A percentile compares a stretch with the other conserved stretches of the same genome.
Evolutionary conservation across 2,329 filamentous ascomycete genomes (phyloP).

Genomic region (Aspergillus sp.): DNA sequence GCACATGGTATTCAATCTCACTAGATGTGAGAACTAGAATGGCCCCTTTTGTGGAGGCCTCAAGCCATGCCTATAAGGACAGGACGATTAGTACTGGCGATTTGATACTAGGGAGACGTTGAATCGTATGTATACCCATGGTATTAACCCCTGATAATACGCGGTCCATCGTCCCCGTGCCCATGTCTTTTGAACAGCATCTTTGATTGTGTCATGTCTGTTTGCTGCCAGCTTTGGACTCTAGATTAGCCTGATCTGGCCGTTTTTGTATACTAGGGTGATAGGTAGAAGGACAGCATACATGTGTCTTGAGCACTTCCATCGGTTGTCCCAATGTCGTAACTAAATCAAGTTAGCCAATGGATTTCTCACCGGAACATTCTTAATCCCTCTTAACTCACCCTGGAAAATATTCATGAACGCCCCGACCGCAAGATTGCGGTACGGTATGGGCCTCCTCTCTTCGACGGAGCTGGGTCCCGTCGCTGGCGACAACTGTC

Average conservation of each 20-base stretch:
- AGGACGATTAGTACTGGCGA: background rate
- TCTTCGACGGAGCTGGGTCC: background rate
- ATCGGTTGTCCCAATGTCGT: constrained; percentile 1
- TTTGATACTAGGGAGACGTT: too few relatives aligned
- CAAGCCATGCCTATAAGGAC: constrained; percentile 72
- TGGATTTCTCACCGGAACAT: background rate
- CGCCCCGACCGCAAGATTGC: constrained; percentile 4
- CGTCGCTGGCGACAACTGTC: background rate
- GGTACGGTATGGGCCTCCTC: constrained; percentile 4
- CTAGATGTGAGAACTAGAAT: constrained; percentile 96
- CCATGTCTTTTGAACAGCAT: constrained; percentile 3
- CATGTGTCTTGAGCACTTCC: constrained; percentile 8
- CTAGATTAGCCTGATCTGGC: background rate
- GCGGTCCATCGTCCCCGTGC: background rate
- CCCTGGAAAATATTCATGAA: constrained; percentile 9
- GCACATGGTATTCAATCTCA: constrained; percentile 91
- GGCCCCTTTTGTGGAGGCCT: constrained; percentile 96
- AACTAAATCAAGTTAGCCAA: background rate
- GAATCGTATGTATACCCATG: background rate
- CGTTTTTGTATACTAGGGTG: too few relatives aligned
- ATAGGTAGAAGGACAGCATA: background rate
- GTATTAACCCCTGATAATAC: constrained; percentile 9
- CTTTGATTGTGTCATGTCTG: background rate
- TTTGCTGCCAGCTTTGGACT: constrained; percentile 1
- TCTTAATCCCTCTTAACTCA: background rate